Conservation (phyloP, 805 yeast genomes). For the Zygosaccharomyces pseudorouxii region DNA sequence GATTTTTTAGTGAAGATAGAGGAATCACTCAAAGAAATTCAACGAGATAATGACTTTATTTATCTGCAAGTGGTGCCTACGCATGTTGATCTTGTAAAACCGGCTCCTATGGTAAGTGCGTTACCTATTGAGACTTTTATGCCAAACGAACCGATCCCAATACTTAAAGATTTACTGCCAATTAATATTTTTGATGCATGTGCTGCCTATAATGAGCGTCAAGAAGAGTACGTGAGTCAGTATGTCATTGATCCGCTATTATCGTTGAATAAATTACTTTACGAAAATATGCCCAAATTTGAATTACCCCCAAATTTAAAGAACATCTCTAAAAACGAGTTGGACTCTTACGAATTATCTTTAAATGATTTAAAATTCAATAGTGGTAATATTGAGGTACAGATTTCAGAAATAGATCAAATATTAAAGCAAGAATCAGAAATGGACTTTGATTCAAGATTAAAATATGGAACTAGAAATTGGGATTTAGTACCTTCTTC, state of each 20-base stretch:
- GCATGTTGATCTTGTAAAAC: conserved; percentile 39
- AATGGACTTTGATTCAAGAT: conserved; percentile 51
- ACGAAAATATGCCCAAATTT: conserved; percentile 42
- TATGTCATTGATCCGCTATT: conserved; percentile 47
- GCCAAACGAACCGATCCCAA: conserved; percentile 26
- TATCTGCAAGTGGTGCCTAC: conserved; percentile 64
- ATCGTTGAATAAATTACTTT: conserved; percentile 43
- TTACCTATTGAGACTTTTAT: conserved; percentile 37
- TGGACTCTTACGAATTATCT: conserved; percentile 53
- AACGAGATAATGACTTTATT: conserved; percentile 76
- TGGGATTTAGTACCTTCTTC: conserved; percentile 53
- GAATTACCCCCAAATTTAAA: conserved; percentile 63
- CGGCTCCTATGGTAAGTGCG: conserved; percentile 54
- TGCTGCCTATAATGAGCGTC: conserved; percentile 63
- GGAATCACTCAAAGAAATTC: conserved; percentile 49
- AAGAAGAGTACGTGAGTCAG: conserved; percentile 46
- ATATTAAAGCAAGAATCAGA: conserved; percentile 46
- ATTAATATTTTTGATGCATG: conserved; percentile 59
- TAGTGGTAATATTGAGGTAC: conserved; percentile 38
- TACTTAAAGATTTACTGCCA: conserved; percentile 67
- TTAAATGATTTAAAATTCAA: conserved; percentile 52
- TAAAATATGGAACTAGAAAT: conserved; percentile 46
- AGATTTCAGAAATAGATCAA: conserved; percentile 44
- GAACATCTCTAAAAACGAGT: conserved; percentile 48
- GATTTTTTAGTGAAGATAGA: conserved; percentile 46